These are phyloP conservation scores for Rutstroemia sp. DNA, from an alignment of 2,329 filamentous ascomycete genomes.

Conservation along the genomic window DNA sequence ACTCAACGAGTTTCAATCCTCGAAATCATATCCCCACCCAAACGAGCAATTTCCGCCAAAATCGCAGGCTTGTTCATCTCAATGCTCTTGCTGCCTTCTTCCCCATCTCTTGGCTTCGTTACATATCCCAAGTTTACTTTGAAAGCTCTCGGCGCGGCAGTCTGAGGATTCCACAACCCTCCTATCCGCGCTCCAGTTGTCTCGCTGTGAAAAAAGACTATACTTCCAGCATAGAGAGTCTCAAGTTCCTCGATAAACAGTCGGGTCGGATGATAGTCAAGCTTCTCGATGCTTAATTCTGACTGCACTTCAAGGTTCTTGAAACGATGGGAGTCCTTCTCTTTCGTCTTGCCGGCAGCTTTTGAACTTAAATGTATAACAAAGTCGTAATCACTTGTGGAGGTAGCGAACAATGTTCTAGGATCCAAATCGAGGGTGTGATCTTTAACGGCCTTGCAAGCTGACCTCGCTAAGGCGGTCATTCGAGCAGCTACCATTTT, in stretches of 20 bases:
- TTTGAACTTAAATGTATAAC: constrained; percentile 55
- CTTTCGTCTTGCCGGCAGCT: constrained; percentile 30
- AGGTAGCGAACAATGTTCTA: constrained; percentile 61
- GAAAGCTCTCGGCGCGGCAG: constrained; percentile 44
- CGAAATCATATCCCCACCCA: constrained; percentile 60
- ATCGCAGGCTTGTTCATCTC: constrained; percentile 62
- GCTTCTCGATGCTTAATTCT: constrained; percentile 33
- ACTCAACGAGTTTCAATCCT: constrained; percentile 45
- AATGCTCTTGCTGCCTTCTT: constrained; percentile 39
- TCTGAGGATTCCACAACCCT: constrained; percentile 58
- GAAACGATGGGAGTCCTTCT: constrained; percentile 45
- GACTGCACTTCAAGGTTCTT: constrained; percentile 70
- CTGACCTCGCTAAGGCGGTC: constrained; percentile 72
- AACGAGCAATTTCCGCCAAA: constrained; percentile 63
- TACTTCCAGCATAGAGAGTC: constrained; percentile 55
- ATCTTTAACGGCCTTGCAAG: constrained; percentile 52
- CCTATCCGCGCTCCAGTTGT: constrained; percentile 49
- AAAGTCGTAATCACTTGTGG: constrained; percentile 75
- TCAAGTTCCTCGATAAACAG: constrained; percentile 63
- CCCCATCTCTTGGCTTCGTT: constrained; percentile 36
- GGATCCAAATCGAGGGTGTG: constrained; percentile 47
- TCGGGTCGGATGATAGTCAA: constrained; percentile 53
- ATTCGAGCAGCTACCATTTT: constrained; percentile 81
- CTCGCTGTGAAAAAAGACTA: constrained; percentile 74
- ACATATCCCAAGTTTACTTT: constrained; percentile 65